phyloP scores from a whole-genome alignment of 257 asterid species.

The Nicotiana otophora region DNA sequence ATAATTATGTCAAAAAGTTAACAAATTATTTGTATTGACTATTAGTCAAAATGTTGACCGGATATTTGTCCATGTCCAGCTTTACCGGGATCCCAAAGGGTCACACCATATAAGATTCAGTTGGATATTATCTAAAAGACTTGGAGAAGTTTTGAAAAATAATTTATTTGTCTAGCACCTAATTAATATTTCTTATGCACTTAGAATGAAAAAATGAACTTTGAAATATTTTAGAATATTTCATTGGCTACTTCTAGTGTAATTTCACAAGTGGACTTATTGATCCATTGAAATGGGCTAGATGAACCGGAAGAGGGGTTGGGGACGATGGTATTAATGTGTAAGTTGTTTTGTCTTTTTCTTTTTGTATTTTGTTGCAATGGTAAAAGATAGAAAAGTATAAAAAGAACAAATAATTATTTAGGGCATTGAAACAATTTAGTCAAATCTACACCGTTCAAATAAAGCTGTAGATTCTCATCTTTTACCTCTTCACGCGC shows the following conservation, averaged over 20 bases:
- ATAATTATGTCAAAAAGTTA: too few relatives aligned
- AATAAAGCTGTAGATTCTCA: too few relatives aligned
- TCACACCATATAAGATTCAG: background rate
- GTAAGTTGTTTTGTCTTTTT: too few relatives aligned
- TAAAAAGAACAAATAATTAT: too few relatives aligned
- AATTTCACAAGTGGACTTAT: background rate
- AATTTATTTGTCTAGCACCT: background rate
- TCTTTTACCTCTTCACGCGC: too few relatives aligned
- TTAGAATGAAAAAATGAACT: background rate
- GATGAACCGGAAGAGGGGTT: background rate
- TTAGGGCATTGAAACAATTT: too few relatives aligned
- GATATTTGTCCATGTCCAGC: background rate
- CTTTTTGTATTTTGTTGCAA: too few relatives aligned
- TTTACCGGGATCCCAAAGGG: background rate
- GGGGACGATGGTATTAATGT: too few relatives aligned
- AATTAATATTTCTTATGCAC: background rate
- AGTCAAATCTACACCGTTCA: too few relatives aligned
- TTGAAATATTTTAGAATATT: background rate
- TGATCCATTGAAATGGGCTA: background rate
- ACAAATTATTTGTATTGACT: too few relatives aligned
- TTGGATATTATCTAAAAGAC: background rate
- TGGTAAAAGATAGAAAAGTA: too few relatives aligned
- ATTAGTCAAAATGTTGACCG: too few relatives aligned
- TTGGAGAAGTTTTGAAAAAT: background rate
- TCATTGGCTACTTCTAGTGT: background rate